Conservation (phyloP, 2,329 filamentous ascomycete species). For the Leptographium galeiforme region DNA sequence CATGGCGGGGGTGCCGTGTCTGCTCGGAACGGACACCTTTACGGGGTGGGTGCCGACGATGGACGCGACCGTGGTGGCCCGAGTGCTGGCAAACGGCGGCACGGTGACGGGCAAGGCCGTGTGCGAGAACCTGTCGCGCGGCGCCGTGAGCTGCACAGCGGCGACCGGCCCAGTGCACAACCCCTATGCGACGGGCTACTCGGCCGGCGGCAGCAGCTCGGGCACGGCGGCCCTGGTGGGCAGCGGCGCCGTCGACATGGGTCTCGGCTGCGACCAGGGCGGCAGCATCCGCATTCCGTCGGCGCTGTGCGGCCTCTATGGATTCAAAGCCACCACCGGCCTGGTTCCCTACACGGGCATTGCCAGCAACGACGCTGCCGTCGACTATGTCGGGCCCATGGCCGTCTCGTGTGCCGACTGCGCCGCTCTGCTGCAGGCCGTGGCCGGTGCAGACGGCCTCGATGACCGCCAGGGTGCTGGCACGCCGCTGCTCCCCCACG, state of each 20-base stretch:
- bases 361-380: slow-evolving; percentile 15
- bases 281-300: slow-evolving; percentile 21
- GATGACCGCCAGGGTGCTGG: slow-evolving; percentile 18
- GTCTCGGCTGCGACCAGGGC: slow-evolving; percentile 21
- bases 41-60: slow-evolving; percentile 23
- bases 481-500: slow-evolving; percentile 11
- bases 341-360: slow-evolving; percentile 22
- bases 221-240: slow-evolving; percentile 29
- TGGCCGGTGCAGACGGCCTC: slow-evolving; percentile 19
- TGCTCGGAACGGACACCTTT: slow-evolving; percentile 27
- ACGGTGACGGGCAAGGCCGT: slow-evolving; percentile 28
- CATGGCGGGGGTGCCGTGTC: slow-evolving; percentile 28
- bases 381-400: slow-evolving; percentile 21
- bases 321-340: slow-evolving; percentile 20
- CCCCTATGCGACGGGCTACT: slow-evolving; percentile 29
- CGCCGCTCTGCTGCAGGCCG: slow-evolving; percentile 18
- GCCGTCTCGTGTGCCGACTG: slow-evolving; percentile 15
- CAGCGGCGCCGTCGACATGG: slow-evolving; percentile 17
- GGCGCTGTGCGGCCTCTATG: slow-evolving; percentile 18
- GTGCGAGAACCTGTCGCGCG: slow-evolving; percentile 33
- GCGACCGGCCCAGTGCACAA: slow-evolving; percentile 33
- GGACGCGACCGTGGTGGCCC: slow-evolving; percentile 30
- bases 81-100: slow-evolving; percentile 27
- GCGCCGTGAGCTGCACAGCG: slow-evolving; percentile 26
- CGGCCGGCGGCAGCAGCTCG: slow-evolving; percentile 31